Base-by-base conservation (phyloP, 805 yeast genomes). In the Ogataea nakhonphanomensis region DNA sequence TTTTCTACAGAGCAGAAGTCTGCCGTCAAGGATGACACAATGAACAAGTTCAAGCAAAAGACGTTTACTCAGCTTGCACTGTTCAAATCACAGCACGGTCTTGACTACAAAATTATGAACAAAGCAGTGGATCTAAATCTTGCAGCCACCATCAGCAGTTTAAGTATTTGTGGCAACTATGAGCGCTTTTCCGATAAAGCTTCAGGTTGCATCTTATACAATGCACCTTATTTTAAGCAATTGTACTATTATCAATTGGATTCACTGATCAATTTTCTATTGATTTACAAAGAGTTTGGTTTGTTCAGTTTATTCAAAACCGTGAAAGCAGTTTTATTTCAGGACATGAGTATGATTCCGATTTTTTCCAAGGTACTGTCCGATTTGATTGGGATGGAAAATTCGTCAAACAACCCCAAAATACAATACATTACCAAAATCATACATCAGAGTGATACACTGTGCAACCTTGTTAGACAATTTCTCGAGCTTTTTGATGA, bases 251-350 rank as follows among this genome's bases (percentile, higher is more conserved):
- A 38, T 14, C 52, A 46, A 26, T 26, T 50, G n/a, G 56, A 51
- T 24, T 48, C 50, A 10, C 22, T 55, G 12, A 30, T 44, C 25
- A 48, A 48, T 7, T 51, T 45, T 30, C 30, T 57, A 25, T 27
- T 48, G 23, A 54, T 57, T 12, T 60, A 59, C 41, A 53, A 54
- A 33, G 64, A 67, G 30, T 64, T 66, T 47, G 74, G 73, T 0
- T 41, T 71, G 7, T 66, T 62, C 37, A 64, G 66, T 40, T 43
- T 74, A n/a, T 50, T 74, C 33, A 66, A 65, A 41, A 65, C 65
- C 33, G 44, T 62, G 8, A 49, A 53, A 10, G 51, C 52, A 12
- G 41, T 64, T 8, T 63, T 73, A 21, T 37, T 51, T 8, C 57
- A 53, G 12, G 70, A 67, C 44, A 39, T 71, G 33, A 47, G 45